Conservation (phyloP, 2,329 filamentous ascomycete species). For the Venturia asperata region DNA sequence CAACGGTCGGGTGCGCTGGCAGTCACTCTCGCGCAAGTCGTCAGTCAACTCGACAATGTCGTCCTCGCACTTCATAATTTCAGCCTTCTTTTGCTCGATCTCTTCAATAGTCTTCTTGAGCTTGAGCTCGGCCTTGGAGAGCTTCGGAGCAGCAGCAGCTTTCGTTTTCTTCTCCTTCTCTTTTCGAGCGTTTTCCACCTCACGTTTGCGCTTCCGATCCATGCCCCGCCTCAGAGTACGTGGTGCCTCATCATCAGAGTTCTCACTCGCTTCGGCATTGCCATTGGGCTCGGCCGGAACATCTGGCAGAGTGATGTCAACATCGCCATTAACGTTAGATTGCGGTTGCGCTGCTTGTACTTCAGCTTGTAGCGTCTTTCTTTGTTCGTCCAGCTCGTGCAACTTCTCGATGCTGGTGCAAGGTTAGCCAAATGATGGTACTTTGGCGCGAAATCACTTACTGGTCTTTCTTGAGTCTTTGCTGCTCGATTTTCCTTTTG, state of each 20-base stretch:
- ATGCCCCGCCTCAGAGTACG: conserved; percentile 44
- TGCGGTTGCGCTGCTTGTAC: conserved; percentile 57
- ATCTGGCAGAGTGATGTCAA: conserved; percentile 56
- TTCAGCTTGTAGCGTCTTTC: conserved; percentile 65
- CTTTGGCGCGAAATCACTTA: conserved; percentile 34
- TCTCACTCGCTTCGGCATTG: conserved; percentile 53
- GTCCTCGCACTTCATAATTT: conserved; percentile 73
- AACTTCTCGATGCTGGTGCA: conserved; percentile 60
- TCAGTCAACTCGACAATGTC: conserved; percentile 82
- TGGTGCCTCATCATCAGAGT: conserved; percentile 64
- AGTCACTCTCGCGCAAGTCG: conserved; percentile 88
- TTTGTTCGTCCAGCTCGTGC: conserved; percentile 62
- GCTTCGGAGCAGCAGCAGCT: conserved; percentile 54
- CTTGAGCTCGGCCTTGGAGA: conserved; percentile 64
- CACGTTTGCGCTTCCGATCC: conserved; percentile 69
- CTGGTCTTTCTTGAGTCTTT: conserved; percentile 63
- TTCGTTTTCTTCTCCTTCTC: conserved; percentile 60
- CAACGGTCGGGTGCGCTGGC: conserved; percentile 78
- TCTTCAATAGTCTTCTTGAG: conserved; percentile 82
- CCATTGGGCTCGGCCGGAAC: conserved; percentile 51
- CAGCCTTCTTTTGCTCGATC: conserved; percentile 77
- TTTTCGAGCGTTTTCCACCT: conserved; percentile 52
- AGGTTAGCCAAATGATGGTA: conserved; percentile 17
- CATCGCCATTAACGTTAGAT: conserved; percentile 41
- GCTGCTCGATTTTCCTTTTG: conserved; percentile 91